Percentiles rank a stretch among this genome's conserved stretches.
These are phyloP conservation scores for Rubia yunnanensis DNA, from an alignment of 257 asterid genomes.

Conservation along the genomic window DNA sequence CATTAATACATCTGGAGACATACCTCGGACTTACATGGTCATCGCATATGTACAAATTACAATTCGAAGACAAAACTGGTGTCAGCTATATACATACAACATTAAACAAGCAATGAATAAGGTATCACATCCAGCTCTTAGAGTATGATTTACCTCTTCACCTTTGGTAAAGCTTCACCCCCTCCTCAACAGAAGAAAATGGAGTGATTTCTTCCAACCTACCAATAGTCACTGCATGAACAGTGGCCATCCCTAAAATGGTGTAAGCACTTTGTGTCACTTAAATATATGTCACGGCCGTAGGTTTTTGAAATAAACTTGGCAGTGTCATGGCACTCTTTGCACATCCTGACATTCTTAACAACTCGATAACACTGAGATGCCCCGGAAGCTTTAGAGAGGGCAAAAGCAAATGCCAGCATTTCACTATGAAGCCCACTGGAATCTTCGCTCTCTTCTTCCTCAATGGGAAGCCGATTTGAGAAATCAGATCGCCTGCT, in stretches of 20 bases:
- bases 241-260: slow-evolving; percentile 69
- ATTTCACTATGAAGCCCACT: slow-evolving; percentile 60
- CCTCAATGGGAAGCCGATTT: slow-evolving; percentile 32
- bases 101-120: not conserved
- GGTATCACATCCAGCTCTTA: slow-evolving; percentile 3
- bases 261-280: slow-evolving; percentile 66
- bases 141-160: not conserved
- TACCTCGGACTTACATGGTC: not conserved
- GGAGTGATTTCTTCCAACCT: slow-evolving; percentile 6
- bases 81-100: slow-evolving; percentile 1
- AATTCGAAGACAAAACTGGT: not conserved
- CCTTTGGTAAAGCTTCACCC: not conserved
- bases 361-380: slow-evolving; percentile 38
- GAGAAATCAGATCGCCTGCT: slow-evolving; percentile 22
- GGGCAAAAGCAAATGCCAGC: slow-evolving; percentile 54
- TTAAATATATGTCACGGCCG: slow-evolving; percentile 44
- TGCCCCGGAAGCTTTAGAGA: slow-evolving; percentile 28
- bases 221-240: slow-evolving; percentile 86
- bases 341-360: slow-evolving; percentile 65
- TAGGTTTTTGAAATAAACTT: slow-evolving; percentile 38
- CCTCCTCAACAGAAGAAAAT: not conserved
- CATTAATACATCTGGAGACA: not conserved
- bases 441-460: slow-evolving; percentile 47
- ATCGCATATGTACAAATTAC: not conserved
- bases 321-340: slow-evolving; percentile 55